A percentile compares a stretch with the other conserved stretches of the same genome.
These are phyloP conservation scores for Monilinia fructigena DNA, from an alignment of 2,329 filamentous ascomycete species.

Conservation along the genomic window DNA sequence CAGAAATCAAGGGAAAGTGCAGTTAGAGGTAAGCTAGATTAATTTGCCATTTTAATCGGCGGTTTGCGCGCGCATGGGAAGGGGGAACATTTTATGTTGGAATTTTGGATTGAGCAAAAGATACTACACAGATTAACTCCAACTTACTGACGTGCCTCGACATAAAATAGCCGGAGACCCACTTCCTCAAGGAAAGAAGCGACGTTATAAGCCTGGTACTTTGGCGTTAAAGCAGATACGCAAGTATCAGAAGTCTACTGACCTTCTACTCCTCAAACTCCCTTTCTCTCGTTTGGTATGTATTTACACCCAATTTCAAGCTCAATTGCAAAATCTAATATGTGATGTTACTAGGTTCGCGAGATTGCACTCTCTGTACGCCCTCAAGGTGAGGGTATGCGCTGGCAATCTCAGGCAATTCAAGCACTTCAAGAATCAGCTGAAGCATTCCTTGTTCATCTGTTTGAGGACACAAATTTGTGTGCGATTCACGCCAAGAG, in stretches of 20 bases:
- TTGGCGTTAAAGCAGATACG: conserved; percentile 89
- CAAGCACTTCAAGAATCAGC: conserved; percentile 89
- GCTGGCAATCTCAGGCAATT: conserved; percentile 96
- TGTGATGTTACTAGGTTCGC: conserved; percentile 50
- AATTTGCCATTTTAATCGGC: neutral
- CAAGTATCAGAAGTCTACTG: conserved; percentile 83
- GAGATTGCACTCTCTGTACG: conserved; percentile 70
- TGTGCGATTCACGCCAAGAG: conserved; percentile 96
- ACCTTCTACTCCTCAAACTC: conserved; percentile 78
- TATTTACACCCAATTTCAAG: neutral
- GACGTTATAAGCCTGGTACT: conserved; percentile 75
- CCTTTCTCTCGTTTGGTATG: conserved; percentile 73
- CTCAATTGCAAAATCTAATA: neutral
- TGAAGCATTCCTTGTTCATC: conserved; percentile 92
- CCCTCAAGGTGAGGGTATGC: conserved; percentile 65
- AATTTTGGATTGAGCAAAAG: too few species aligned
- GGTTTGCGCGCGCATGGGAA: neutral
- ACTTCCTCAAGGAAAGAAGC: conserved; percentile 59
- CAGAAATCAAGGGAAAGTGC: conserved; percentile 13
- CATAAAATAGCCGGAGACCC: conserved; percentile 66
- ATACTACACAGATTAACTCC: neutral
- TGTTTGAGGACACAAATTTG: conserved; percentile 96
- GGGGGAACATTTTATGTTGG: too few species aligned
- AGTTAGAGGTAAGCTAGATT: conserved; percentile 22
- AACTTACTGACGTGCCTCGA: neutral